Evolutionary conservation across 371 early-diverging fungal species (phyloP).

Genomic region (Sporodiniella umbellata): DNA sequence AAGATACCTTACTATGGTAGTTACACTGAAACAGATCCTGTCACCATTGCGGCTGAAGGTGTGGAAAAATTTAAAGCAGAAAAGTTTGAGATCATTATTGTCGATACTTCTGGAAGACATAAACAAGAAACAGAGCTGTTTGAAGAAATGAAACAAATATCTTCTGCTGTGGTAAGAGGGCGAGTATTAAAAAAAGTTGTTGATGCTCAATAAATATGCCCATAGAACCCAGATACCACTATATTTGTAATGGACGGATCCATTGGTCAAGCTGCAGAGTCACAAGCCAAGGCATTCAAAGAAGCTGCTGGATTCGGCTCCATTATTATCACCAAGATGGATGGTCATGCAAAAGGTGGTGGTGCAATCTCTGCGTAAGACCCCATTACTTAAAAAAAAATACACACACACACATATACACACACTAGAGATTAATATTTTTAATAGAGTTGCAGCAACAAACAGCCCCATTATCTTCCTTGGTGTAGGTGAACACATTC

Average conservation of each 20-base stretch:
- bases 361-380: conserved; percentile 97
- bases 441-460: conserved; percentile 91
- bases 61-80: conserved; percentile 95
- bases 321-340: conserved; percentile 99
- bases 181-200: neutral
- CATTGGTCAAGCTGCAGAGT: conserved; percentile 99
- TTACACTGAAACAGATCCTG: conserved; percentile 96
- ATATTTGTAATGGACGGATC: conserved; percentile 99
- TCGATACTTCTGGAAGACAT: conserved; percentile 99
- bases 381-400: too few relatives aligned
- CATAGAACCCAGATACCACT: conserved; percentile 82
- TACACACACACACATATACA: too few relatives aligned
- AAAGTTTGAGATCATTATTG: conserved; percentile 98
- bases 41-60: conserved; percentile 93
- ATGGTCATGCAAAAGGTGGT: conserved; percentile 99
- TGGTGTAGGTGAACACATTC: conserved; percentile 98
- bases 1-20: conserved; percentile 97
- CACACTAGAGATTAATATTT: neutral
- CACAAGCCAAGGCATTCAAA: conserved; percentile 96
- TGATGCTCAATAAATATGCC: neutral
- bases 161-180: conserved; percentile 68
- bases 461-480: conserved; percentile 97
- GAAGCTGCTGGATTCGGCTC: conserved; percentile 97
- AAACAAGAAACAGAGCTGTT: conserved; percentile 98
- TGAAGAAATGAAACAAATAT: conserved; percentile 98